Base-by-base conservation (phyloP, 176 grass and related monocot species). In the Alopecurus myosuroides region DNA sequence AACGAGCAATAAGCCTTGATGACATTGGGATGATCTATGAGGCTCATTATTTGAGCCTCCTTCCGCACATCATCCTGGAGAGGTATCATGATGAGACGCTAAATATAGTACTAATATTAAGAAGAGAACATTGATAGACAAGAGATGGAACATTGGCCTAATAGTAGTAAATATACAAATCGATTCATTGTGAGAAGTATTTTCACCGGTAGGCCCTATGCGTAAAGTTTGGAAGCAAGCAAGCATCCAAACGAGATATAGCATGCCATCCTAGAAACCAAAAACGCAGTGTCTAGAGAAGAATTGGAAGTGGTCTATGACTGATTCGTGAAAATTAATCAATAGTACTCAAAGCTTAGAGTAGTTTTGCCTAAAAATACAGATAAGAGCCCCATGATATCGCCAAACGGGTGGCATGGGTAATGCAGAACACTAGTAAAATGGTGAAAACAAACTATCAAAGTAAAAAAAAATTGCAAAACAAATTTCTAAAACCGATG, bases 1-100 rank as follows among this genome's bases (percentile, higher is more conserved):
- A 98, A 98, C 22, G 97, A 98, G 78, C 97, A 95, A 49, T 87
- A 95, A 39, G 93, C 89, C 83, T 80, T 94, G 83, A 98, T 95
- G 66, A 94, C 85, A 87, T 95, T 98, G 35, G 97, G 93, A 79
- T 98, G 97, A 48, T 95, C 91, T 80, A 98, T 95, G 86, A 98
- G 79, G 57, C 86, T 98, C 97, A 98, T 98, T 56, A 75, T 95
- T 55, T 98, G 97, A 78, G 93, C 97, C 88, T 95, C 97, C 87
- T 84, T 88, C 70, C 90, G 82, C 78, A 98, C 84, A 72, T 94
- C 97, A 94, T 98, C 96, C 96, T 98, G 83, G 11, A 42, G 18
- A 85, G 23, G 34, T 50, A 77, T 18, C 65, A 73, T 18, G 35
- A 7, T 73, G 35, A 86, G 78, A 45, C 53, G 69, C 25, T 51